A percentile compares a stretch with the other conserved stretches of the same genome.
Conservation (phyloP, 805 yeast species). For the Suhomyces tanzawaensis region DNA sequence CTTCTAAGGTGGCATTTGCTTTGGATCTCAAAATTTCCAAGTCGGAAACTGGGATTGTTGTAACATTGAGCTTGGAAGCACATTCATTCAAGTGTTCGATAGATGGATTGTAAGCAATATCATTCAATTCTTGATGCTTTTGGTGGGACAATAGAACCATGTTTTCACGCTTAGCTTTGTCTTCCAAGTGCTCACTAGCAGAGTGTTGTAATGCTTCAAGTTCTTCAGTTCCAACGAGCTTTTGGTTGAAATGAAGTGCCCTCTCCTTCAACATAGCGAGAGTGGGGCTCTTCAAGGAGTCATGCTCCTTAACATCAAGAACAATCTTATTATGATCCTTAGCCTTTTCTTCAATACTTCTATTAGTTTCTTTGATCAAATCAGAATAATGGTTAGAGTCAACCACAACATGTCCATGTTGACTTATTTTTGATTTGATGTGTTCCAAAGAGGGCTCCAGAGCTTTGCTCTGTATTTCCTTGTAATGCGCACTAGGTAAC, state of each 20-base stretch:
- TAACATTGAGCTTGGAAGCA: constrained; percentile 3
- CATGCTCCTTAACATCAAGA: constrained; percentile 2
- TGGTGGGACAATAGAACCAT: constrained; percentile 8
- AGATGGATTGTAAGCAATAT: constrained; percentile 1
- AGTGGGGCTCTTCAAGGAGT: constrained; percentile 7
- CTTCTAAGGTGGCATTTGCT: constrained; percentile 14
- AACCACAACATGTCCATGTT: constrained; percentile 7
- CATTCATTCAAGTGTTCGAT: constrained; percentile 5
- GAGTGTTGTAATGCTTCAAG: constrained; percentile 49
- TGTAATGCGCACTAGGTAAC: background rate
- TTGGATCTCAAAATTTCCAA: constrained; percentile 7
- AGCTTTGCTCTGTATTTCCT: constrained; percentile 1
- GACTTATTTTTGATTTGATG: constrained; percentile 7
- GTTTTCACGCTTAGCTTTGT: constrained; percentile 13
- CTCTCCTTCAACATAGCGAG: constrained; percentile 1
- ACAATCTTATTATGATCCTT: background rate
- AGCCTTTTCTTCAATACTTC: constrained; percentile 2
- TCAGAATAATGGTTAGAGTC: background rate
- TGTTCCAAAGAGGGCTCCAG: constrained; percentile 12
- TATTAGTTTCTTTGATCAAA: background rate
- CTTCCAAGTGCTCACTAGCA: constrained; percentile 16
- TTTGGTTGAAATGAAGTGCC: constrained; percentile 13
- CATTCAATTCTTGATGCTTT: constrained; percentile 10
- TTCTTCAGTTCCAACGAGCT: constrained; percentile 13
- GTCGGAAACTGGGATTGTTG: constrained; percentile 6